phyloP scores from a whole-genome alignment of 2,329 filamentous ascomycete genomes.

The Colletotrichum brevisporum region DNA sequence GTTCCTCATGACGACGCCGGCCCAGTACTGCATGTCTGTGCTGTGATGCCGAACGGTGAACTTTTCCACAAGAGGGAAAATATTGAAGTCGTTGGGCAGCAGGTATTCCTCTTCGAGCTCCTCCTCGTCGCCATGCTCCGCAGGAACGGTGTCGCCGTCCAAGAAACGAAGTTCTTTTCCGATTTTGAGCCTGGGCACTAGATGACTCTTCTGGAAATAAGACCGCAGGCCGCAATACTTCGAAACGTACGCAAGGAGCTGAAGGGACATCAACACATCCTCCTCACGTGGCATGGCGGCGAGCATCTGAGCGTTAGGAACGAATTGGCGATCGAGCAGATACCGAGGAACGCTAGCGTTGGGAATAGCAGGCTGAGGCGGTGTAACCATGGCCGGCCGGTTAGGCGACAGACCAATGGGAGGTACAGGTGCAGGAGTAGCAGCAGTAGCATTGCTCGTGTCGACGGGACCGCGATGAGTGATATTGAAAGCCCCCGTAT shows the following conservation, averaged over 20 bases:
- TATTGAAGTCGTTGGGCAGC: conserved; percentile 95
- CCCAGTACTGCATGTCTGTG: conserved; percentile 99
- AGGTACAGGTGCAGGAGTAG: conserved; percentile 75
- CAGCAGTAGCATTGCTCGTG: conserved; percentile 84
- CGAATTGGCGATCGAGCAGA: conserved; percentile 79
- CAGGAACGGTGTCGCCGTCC: conserved; percentile 74
- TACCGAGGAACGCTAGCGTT: conserved; percentile 83
- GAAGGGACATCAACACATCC: conserved; percentile 97
- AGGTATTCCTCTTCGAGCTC: conserved; percentile 89
- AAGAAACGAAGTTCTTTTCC: conserved; percentile 85
- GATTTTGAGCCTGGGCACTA: conserved; percentile 93
- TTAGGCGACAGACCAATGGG: conserved; percentile 81
- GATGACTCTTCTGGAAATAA: conserved; percentile 95
- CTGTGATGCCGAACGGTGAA: conserved; percentile 97
- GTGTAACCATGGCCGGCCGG: conserved; percentile 77
- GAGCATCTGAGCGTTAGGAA: conserved; percentile 80
- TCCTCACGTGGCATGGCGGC: conserved; percentile 97
- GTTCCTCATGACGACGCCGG: conserved; percentile 98
- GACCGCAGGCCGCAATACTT: conserved; percentile 97
- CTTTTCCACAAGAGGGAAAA: conserved; percentile 98
- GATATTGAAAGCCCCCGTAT: conserved; percentile 93
- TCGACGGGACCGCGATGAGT: conserved; percentile 88
- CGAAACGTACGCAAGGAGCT: conserved; percentile 95
- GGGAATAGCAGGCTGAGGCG: conserved; percentile 81
- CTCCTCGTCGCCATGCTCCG: conserved; percentile 65